A percentile compares a stretch with the other conserved stretches of the same genome.
These are phyloP conservation scores for Solanum hybrid DNA, from an alignment of 305 asterid species.

Conservation along the genomic window DNA sequence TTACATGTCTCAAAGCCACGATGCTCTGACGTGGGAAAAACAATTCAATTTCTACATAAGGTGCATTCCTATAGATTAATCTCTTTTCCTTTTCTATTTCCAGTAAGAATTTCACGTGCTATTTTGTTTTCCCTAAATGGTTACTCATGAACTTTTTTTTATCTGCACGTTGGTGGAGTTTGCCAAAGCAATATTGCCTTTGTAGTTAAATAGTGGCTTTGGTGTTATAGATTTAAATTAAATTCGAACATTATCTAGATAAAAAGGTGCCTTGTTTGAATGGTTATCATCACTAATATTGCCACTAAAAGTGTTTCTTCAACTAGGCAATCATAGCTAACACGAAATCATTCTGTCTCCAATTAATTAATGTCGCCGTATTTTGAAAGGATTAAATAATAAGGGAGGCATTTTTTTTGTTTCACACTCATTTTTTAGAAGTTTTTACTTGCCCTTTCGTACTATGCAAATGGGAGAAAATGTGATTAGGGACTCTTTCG, in stretches of 20 bases:
- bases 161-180: background rate
- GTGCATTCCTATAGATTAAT: background rate
- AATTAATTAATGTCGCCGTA: background rate
- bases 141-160: background rate
- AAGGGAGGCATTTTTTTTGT: background rate
- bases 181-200: background rate
- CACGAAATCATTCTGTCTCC: background rate
- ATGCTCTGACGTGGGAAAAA: background rate
- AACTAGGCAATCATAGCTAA: background rate
- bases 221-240: background rate
- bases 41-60: background rate
- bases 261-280: background rate
- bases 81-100: background rate
- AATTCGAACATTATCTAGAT: background rate
- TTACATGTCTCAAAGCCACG: background rate
- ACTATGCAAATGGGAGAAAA: background rate
- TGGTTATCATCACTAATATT: background rate
- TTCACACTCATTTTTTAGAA: background rate
- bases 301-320: background rate
- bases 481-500: background rate
- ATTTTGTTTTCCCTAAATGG: no score
- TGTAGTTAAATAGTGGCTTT: background rate
- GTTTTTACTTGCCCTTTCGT: background rate
- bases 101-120: background rate
- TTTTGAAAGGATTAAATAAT: background rate